Base-by-base conservation (phyloP, 345 rosid species). In the Eucalyptus rudis region DNA sequence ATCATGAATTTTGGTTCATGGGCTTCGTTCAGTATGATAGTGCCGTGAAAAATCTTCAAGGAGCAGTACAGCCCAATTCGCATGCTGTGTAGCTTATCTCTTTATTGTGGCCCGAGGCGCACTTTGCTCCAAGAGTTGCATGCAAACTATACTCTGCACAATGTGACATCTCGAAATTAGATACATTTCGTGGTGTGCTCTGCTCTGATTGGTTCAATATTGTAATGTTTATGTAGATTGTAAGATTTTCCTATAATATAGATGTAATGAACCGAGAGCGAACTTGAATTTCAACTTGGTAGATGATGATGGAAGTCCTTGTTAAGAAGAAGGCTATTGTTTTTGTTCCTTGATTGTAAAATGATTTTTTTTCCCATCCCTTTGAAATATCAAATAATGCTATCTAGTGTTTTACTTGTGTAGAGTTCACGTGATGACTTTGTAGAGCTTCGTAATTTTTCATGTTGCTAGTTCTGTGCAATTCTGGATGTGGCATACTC, bases 1-100 rank as follows among this genome's bases (percentile, higher is more conserved):
- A 93, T 91, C 99, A 96, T 52, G 99, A 97, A 87, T 97, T 97
- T 90, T 96, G 98, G 98, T 95, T 97, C 92, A 93, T 96, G 98
- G 98, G 98, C 29, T 95, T 97, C 91, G 97, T 96, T 86, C 90
- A 95, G 90, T 96, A 96, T 49, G 98, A 97, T 79, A 92, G 93
- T 88, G 98, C 98, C 7, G 96, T 94, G 89, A 95, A 95, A 93
- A 94, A 91, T 91, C 96, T 96, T 51, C 94, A 93, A 90, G 96
- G 84, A 86, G 93, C 96, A 50, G 52, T 96, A 81, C 92, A 85
- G 90, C 87, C 92, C 43, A 91, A 62, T 88, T 87, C 80, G 19
- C 93, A 93, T 91, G 58, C 29, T 49, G 87, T 86, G 83, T 76
- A 76, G 83, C 83, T 76, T 40, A 40, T 76, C 43, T 76, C 24